Evolutionary conservation across 208 protist genomes (phyloP), one percentile per base, ranked within the genome.

Genomic region (Crithidia thermophila): DNA sequence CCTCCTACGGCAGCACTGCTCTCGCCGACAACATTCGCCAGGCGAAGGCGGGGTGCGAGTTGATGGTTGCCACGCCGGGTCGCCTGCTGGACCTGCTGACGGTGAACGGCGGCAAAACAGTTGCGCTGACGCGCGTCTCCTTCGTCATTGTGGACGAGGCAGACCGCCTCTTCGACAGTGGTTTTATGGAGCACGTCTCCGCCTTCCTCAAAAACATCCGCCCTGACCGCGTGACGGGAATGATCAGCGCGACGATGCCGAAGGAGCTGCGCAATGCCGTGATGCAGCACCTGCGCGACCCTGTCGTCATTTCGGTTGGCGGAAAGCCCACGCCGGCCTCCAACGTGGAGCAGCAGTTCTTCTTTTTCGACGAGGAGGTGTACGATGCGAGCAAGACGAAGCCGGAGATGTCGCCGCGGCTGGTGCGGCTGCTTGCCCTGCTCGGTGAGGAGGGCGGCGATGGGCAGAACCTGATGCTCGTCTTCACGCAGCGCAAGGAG

Each of bases 121-220:
- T 95, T 59, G 78, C 77, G 3, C 72, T 97, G 40, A 42, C 59
- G 28, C 77, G 87, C 36, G 77, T 82, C 0, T 91, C 93, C 18
- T 97, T 97, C 49, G 88, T 97, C 13, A 87, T 97, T 10, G 77
- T 98, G 20, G 96, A 98, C 82, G 96, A 98, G 66, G 96, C 95
- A 0, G 96, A 98, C 67, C 81, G 95, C 34, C 87, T 98, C 70
- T 97, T 98, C 73, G 95, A 98, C 64, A 90, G 90, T 64, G 96
- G 96, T 27, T 98, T 98, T 78, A 90, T 87, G 62, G 90, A 95
- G 61, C 96, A 98, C 73, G 88, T 98, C 10, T 81, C 83, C 40
- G 90, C 87, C 6, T 97, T 98, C 68, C 46, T 97, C 39, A 80
- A 84, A 40, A 96, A 97, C 72, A 87, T 96, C 23, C 85, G 91